Evolutionary conservation across 2,329 filamentous ascomycete species (phyloP), one percentile per base, ranked within the genome.

Genomic region (Coniochaeta sp.): DNA sequence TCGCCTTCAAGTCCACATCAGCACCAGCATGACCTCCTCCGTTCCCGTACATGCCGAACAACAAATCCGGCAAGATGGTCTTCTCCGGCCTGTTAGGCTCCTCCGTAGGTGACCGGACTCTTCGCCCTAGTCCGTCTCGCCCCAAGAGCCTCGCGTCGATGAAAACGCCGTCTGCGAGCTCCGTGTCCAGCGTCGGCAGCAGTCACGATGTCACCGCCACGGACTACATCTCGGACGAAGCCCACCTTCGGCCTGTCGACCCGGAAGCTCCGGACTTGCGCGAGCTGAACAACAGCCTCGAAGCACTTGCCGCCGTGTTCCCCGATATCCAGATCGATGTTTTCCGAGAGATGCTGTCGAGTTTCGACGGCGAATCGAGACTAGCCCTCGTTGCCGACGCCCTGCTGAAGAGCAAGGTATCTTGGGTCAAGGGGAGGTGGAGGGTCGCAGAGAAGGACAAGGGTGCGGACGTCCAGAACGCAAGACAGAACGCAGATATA

Each of bases 301-400:
- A 84, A 62, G 84, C 81, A 14, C 81, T 95, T 50, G 84, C 86
- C 24, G 84, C 84, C 55, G 81, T 93, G 9, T 95, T 95, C 65
- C 90, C 90, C 30, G 85, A 93, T 72, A 79, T 93, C n/a, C 88
- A 91, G 72, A 80, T 90, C 62, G 89, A 93, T 65, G 90, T 93
- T 19, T 91, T 95, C 69, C 84, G 90, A 52, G 90, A 93, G 76
- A 89, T 95, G 83, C 83, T 95, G 56, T 75, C 81, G 42, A 89
- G 80, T 68, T 89, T 93, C 69, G 88, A 88, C 67, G 85, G 87
- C 66, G 89, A 93, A 72, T 93, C 89, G 63, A 80, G 89, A 64
- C 75, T 93, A 26, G 87, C 90, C 50, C 81, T 95, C 56, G 87
- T 93, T 30, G 90, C 90, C 14, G 90, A 95, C 69, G 83, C 86